Conservation (phyloP, 306 rosid species). For the Begonia fuchsioides region DNA sequence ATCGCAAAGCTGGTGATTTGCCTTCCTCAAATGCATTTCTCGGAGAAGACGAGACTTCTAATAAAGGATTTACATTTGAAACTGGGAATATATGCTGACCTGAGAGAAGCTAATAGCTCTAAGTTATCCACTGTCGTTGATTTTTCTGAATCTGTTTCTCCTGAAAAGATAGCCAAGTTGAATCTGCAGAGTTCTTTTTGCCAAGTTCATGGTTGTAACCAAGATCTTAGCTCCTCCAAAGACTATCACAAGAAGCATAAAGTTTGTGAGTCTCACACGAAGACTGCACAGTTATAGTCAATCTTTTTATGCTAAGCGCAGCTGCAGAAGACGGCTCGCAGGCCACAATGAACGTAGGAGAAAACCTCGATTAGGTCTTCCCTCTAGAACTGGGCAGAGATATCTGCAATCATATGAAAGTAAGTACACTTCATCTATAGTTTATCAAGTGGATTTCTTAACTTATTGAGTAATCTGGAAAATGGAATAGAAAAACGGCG, state of each 20-base stretch:
- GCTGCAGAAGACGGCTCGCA: conserved; percentile 90
- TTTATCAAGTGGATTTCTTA: no score
- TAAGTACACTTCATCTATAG: conserved; percentile 12
- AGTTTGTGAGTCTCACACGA: conserved; percentile 86
- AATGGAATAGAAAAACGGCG: no score
- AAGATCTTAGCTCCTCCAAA: conserved; percentile 66
- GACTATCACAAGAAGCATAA: conserved; percentile 88
- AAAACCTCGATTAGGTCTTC: conserved; percentile 59
- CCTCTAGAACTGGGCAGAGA: conserved; percentile 42
- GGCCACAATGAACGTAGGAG: conserved; percentile 86
- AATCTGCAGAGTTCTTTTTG: conserved; percentile 38
- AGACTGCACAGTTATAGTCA: conserved; percentile 69
- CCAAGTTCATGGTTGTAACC: conserved; percentile 86
- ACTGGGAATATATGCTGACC: conserved; percentile 46
- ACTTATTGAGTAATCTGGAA: no score
- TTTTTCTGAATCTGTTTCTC: conserved; percentile 50
- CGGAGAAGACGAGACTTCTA: conserved; percentile 34
- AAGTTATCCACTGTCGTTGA: no score
- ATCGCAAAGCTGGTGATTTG: conserved; percentile 17
- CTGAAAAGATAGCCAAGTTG: conserved; percentile 40
- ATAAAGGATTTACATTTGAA: conserved; percentile 55
- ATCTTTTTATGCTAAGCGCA: conserved; percentile 83
- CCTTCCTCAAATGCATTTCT: conserved; percentile 14
- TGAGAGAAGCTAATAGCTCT: no score
- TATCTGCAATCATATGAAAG: conserved; percentile 58